Conservation (phyloP, 345 rosid species). For the Gossypium rotundifolium region DNA sequence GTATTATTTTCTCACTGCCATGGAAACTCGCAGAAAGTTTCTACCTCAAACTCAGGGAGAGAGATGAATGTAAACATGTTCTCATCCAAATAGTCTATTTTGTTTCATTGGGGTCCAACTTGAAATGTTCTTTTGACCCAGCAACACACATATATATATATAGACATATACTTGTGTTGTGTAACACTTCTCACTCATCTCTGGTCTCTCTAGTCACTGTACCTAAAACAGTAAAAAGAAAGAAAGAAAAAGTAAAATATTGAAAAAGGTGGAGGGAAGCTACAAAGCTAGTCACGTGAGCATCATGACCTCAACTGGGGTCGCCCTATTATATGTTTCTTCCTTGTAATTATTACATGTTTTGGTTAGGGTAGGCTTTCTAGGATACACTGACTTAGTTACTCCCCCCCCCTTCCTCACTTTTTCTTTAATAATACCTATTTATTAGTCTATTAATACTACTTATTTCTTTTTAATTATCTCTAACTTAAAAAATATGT, state of each 20-base stretch:
- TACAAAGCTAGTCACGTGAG: slow-evolving; percentile 33
- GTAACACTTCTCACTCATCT: too few species aligned
- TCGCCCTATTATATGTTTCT: neutral
- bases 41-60: slow-evolving; percentile 21
- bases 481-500: neutral
- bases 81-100: slow-evolving; percentile 16
- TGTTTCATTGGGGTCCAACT: slow-evolving; percentile 12
- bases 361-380: slow-evolving; percentile 23
- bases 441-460: too few species aligned
- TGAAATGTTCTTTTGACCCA: slow-evolving; percentile 17
- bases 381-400: neutral
- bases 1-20: slow-evolving; percentile 15
- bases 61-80: slow-evolving; percentile 14
- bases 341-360: slow-evolving; percentile 26
- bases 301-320: slow-evolving; percentile 31
- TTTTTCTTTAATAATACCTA: too few species aligned
- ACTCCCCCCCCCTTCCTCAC: too few species aligned
- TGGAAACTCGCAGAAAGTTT: slow-evolving; percentile 28
- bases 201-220: neutral
- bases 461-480: neutral
- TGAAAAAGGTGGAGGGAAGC: neutral
- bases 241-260: neutral
- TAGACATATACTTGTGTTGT: too few species aligned
- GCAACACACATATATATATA: neutral
- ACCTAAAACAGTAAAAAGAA: neutral